Base-by-base conservation (phyloP, 805 yeast genomes). In the Myxozyma udenii region DNA sequence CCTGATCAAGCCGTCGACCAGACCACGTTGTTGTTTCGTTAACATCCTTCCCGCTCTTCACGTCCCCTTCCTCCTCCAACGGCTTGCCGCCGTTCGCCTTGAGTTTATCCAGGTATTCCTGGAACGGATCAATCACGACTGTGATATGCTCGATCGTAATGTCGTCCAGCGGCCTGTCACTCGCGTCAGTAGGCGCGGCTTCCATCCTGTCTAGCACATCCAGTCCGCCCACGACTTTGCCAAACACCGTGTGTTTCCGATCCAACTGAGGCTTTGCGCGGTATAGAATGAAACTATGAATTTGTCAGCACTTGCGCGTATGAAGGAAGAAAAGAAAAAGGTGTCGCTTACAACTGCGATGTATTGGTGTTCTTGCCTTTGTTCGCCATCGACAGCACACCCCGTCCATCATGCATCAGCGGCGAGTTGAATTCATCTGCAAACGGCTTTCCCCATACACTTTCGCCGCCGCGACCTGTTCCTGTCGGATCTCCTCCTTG, bases 361-460 rank as follows among this genome's bases (percentile, higher is more conserved):
- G 95, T 93, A 69, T 87, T 87, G 69, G 95, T 85, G 80, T 85
- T 84, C 71, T 91, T 91, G 63, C 96, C 96, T 52, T 91, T 85
- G 64, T 87, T 87, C 58, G 96, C 96, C 96, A 87, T 87, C 38
- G 95, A 82, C 64, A 87, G 73, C 61, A 86, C 75, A 67, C 95
- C 95, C 58, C 91, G 84, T 68, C 77, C 81, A 71, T 78, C 80
- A 73, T 87, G 95, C 63, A 70, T 83, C 75, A 80, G 79, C 61
- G 71, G 62, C 67, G 86, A 86, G 78, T 85, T 84, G 41, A 64
- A 60, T 46, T 68, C 71, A 43, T 58, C 75, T 53, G 45, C 58
- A 51, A 62, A 66, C 37, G 67, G 59, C 33, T 54, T 50, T n/a
- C 67, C 67, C 57, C 57, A 61, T 24, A 25, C 33, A 24, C 61